Percentiles rank a stretch among this genome's conserved stretches.
These are phyloP conservation scores for Planoprotostelium fungivorum DNA, from an alignment of 78 protist species.

Conservation along the genomic window DNA sequence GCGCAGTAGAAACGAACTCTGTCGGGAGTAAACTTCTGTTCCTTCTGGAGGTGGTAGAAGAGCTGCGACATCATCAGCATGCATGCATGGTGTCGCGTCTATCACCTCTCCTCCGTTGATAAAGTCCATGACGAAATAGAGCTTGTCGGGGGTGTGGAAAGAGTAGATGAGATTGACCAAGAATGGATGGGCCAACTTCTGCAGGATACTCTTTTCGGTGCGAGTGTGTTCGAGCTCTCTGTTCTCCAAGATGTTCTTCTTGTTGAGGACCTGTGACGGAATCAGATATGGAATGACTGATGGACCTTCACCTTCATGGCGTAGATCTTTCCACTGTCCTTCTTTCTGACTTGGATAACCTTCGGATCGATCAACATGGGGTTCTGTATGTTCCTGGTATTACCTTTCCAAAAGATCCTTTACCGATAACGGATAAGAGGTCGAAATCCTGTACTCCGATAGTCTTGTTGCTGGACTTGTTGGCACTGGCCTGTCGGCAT, in stretches of 20 bases:
- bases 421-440: constrained; percentile 69
- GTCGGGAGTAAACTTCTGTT: constrained; percentile 38
- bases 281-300: background rate
- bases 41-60: constrained; percentile 80
- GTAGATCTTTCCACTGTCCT: constrained; percentile 62
- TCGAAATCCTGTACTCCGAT: constrained; percentile 70
- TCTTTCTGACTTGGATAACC: constrained; percentile 79
- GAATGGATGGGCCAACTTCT: constrained; percentile 69
- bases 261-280: constrained; percentile 42
- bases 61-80: constrained; percentile 27
- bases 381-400: no score
- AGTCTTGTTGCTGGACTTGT: background rate
- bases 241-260: constrained; percentile 41
- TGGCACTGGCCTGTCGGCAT: background rate
- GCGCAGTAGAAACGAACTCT: constrained; percentile 84
- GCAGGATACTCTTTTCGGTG: constrained; percentile 60
- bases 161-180: constrained; percentile 70
- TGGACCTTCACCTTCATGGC: constrained; percentile 69
- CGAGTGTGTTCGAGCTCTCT: constrained; percentile 69
- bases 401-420: constrained; percentile 80
- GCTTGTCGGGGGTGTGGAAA: constrained; percentile 77
- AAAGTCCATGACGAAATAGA: constrained; percentile 85
- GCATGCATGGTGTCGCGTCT: background rate
- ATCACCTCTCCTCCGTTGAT: constrained; percentile 82
- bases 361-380: no score